phyloP scores from a whole-genome alignment of 176 grass and related monocot species.

The Saccharum spontaneum region DNA sequence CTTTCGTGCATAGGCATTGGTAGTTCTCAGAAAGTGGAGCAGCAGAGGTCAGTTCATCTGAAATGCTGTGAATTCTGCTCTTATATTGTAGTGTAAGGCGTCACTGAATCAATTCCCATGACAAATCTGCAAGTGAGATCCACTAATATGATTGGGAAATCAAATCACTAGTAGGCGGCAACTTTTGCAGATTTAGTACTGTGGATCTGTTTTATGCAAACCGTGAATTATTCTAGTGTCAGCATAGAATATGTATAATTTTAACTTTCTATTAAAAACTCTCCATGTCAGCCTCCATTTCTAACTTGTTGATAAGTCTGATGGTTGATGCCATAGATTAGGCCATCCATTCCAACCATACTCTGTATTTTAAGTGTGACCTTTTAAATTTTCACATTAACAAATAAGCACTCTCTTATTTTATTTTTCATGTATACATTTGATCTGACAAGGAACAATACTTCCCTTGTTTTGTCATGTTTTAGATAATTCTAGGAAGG shows the following conservation, averaged over 20 bases:
- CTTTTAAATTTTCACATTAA: constrained; percentile 4
- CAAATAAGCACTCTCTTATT: neutral
- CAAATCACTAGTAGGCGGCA: neutral
- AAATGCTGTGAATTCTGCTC: constrained; percentile 3
- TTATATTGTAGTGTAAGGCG: neutral
- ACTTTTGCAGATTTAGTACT: neutral
- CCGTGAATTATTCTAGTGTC: neutral
- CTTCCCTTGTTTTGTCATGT: constrained; percentile 27
- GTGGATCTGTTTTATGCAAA: neutral
- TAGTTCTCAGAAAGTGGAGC: constrained; percentile 60
- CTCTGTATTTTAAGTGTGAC: neutral
- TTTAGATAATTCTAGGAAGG: constrained; percentile 44
- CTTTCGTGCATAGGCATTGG: constrained; percentile 55
- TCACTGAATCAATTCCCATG: neutral
- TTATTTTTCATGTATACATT: constrained; percentile 22
- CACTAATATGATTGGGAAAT: neutral
- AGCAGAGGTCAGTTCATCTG: constrained; percentile 35
- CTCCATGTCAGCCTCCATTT: neutral
- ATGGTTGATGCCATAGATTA: neutral
- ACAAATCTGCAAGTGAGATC: neutral
- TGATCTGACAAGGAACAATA: constrained; percentile 15
- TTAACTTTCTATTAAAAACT: neutral
- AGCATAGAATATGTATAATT: neutral
- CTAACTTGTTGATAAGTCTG: neutral
- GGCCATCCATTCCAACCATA: neutral